These are phyloP conservation scores for Trebouxia sp. DNA, from an alignment of 139 green algal species.

Conservation along the genomic window DNA sequence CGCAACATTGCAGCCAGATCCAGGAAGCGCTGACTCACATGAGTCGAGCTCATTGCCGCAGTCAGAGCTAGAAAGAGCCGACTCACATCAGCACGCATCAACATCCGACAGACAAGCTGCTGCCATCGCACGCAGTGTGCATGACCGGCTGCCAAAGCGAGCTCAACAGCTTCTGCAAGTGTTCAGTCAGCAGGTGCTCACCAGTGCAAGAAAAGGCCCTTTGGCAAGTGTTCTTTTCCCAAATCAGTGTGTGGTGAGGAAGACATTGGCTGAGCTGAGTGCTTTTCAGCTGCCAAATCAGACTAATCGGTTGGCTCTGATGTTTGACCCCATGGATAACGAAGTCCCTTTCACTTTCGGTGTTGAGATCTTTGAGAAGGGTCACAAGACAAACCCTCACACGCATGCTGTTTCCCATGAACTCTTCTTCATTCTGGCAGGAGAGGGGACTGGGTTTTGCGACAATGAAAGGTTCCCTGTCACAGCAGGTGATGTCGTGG, in stretches of 20 bases:
- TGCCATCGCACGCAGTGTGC: neutral
- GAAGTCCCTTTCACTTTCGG: conserved; percentile 70
- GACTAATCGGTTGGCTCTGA: conserved; percentile 79
- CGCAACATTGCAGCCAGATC: too few relatives aligned
- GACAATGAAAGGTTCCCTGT: conserved; percentile 56
- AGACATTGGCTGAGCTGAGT: conserved; percentile 57
- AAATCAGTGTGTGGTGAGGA: conserved; percentile 47
- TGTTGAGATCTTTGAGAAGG: conserved; percentile 72
- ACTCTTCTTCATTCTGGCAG: conserved; percentile 85
- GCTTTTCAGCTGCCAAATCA: conserved; percentile 77
- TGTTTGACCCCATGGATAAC: conserved; percentile 60
- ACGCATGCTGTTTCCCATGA: conserved; percentile 73
- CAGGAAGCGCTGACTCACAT: neutral
- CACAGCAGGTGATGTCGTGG: conserved; percentile 65
- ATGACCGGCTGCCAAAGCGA: conserved; percentile 18
- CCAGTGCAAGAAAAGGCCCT: neutral
- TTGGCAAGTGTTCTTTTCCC: neutral
- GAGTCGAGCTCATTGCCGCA: neutral
- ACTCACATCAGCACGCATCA: neutral
- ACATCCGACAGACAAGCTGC: neutral
- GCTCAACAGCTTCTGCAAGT: neutral
- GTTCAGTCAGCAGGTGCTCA: neutral
- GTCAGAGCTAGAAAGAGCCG: neutral
- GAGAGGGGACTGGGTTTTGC: conserved; percentile 63
- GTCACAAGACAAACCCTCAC: conserved; percentile 74